Evolutionary conservation across 176 grass and related monocot species (phyloP).

Genomic region (Bonia amplexicaulis): DNA sequence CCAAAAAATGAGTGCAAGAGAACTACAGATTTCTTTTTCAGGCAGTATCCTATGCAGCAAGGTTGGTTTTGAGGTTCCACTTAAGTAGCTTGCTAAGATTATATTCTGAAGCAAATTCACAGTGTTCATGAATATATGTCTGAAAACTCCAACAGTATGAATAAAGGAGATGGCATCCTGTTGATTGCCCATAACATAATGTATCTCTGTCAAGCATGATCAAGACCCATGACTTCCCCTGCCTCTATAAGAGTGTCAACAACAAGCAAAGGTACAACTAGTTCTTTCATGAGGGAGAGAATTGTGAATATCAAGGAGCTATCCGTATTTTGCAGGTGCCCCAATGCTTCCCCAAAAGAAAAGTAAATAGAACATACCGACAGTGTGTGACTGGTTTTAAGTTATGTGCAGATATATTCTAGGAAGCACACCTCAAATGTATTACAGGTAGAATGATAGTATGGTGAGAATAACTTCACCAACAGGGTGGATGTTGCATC

Average conservation of each 20-base stretch:
- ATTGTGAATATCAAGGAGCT: background rate
- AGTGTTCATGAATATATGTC: background rate
- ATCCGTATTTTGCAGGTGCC: background rate
- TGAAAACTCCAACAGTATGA: background rate
- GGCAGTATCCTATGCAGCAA: background rate
- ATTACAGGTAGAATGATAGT: background rate
- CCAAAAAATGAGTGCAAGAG: background rate
- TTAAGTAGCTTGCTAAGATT: conserved; percentile 1
- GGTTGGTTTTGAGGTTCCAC: background rate
- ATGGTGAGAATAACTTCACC: background rate
- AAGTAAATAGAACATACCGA: background rate
- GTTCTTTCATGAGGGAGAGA: background rate
- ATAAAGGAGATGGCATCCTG: background rate
- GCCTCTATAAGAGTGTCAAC: background rate
- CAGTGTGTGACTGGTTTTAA: background rate
- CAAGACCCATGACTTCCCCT: background rate
- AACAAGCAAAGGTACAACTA: background rate
- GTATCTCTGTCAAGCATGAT: background rate
- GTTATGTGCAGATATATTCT: background rate
- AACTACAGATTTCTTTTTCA: background rate
- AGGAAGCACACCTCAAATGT: background rate
- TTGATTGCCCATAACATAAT: background rate
- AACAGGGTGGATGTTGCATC: background rate
- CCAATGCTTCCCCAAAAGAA: background rate
- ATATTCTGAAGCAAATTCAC: background rate